phyloP scores from a whole-genome alignment of 768 basidiomycete genomes.

The Phylloporus arenicola region DNA sequence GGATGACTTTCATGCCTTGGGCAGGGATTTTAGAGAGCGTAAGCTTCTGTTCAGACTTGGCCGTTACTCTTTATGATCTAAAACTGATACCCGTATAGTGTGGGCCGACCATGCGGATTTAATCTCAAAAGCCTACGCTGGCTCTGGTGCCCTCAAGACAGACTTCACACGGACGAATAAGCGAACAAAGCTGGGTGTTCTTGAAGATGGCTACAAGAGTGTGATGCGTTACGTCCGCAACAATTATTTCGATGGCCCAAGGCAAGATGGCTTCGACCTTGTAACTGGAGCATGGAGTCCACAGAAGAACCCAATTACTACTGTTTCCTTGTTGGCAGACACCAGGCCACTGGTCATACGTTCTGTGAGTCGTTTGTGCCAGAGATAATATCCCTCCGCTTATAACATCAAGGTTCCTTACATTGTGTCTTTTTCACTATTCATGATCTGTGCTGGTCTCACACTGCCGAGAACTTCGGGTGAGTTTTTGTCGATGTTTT shows the following conservation, averaged over 20 bases:
- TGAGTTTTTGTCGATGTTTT: slow-evolving; percentile 40
- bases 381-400: neutral
- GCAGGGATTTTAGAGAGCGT: slow-evolving; percentile 86
- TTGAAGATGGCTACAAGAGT: slow-evolving; percentile 87
- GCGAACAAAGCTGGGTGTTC: slow-evolving; percentile 69
- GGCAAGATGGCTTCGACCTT: slow-evolving; percentile 93
- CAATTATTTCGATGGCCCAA: slow-evolving; percentile 92
- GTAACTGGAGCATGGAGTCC: slow-evolving; percentile 90
- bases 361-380: slow-evolving; percentile 51
- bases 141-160: slow-evolving; percentile 92
- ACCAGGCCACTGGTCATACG: slow-evolving; percentile 76
- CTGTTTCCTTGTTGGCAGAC: slow-evolving; percentile 71
- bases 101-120: slow-evolving; percentile 97
- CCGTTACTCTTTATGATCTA: slow-evolving; percentile 6
- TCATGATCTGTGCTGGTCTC: slow-evolving; percentile 84
- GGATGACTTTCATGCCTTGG: slow-evolving; percentile 77
- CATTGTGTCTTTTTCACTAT: slow-evolving; percentile 69
- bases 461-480: slow-evolving; percentile 85
- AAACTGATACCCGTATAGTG: slow-evolving; percentile 44
- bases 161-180: slow-evolving; percentile 95
- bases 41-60: slow-evolving; percentile 24
- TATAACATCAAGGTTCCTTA: slow-evolving; percentile 69
- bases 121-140: slow-evolving; percentile 87
- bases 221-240: slow-evolving; percentile 86
- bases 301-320: slow-evolving; percentile 63